Evolutionary conservation across 345 rosid species (phyloP).

Genomic region (Citrus inodora): DNA sequence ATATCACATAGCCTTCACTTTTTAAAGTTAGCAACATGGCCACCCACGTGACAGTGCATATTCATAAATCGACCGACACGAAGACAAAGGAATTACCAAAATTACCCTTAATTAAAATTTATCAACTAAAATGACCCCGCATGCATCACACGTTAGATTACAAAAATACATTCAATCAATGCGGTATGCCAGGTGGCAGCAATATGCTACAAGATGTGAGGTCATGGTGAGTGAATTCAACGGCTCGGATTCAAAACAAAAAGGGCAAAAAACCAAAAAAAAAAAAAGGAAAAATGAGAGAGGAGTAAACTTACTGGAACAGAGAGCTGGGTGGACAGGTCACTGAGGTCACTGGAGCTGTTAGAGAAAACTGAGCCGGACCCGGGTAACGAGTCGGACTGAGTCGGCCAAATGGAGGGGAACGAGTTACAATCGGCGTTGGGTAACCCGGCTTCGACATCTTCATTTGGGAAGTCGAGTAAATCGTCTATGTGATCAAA

Average conservation of each 20-base stretch:
- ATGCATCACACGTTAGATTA: neutral
- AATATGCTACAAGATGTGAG: neutral
- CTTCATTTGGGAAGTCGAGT: conserved; percentile 77
- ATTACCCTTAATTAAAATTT: neutral
- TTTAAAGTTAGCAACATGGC: conserved; percentile 23
- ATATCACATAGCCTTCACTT: neutral
- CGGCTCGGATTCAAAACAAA: neutral
- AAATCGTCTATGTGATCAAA: conserved; percentile 93
- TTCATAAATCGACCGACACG: conserved; percentile 10
- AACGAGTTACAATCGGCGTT: conserved; percentile 34
- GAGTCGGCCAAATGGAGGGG: conserved; percentile 68
- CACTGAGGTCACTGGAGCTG: conserved; percentile 55
- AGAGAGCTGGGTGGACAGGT: conserved; percentile 75
- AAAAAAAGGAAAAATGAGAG: too few relatives aligned
- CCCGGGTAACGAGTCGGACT: conserved; percentile 53
- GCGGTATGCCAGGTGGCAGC: neutral
- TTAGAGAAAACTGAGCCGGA: conserved; percentile 65
- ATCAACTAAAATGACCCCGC: neutral
- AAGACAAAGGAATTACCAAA: neutral
- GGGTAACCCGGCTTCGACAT: conserved; percentile 46
- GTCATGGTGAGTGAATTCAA: conserved; percentile 8
- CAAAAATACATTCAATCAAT: neutral
- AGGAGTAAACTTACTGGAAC: conserved; percentile 63
- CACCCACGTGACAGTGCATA: conserved; percentile 40
- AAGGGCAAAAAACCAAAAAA: neutral